Conservation (phyloP, 352 stramenopile species). For the Phytopythium cucurbitacearum region DNA sequence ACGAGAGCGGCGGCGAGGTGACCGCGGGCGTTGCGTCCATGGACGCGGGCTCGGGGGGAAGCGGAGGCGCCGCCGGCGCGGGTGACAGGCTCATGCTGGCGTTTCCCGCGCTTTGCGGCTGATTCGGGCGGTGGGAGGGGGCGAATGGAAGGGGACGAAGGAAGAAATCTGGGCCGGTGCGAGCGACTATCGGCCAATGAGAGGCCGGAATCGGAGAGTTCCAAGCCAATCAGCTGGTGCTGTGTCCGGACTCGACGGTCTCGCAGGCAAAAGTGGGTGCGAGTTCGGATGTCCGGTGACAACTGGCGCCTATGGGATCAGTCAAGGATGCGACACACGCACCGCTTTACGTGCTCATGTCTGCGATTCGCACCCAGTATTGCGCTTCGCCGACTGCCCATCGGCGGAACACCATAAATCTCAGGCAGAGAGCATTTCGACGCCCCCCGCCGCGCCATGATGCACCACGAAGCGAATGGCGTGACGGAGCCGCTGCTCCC, state of each 20-base stretch:
- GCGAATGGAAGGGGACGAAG: conserved; percentile 8
- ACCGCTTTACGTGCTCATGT: no score
- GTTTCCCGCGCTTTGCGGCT: neutral
- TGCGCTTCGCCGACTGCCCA: no score
- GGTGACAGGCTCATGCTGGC: neutral
- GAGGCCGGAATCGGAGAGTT: neutral
- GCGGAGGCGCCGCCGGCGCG: neutral
- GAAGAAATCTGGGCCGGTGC: neutral
- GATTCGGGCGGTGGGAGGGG: neutral
- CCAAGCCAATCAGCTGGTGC: neutral
- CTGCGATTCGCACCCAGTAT: no score
- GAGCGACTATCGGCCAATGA: conserved; percentile 1
- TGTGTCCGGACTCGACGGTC: conserved; percentile 3
- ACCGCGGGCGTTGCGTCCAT: no score
- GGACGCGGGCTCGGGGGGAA: no score
- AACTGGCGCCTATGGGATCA: no score
- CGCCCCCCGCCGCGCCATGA: conserved; percentile 11
- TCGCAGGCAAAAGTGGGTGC: no score
- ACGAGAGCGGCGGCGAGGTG: no score
- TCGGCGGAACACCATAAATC: no score
- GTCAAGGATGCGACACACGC: no score
- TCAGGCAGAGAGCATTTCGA: no score
- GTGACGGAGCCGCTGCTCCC: conserved; percentile 52
- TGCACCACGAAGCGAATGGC: conserved; percentile 13
- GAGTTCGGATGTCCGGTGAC: no score